Conservation (phyloP, 2,329 filamentous ascomycete genomes). For the Aspergillus eucalypticola region DNA sequence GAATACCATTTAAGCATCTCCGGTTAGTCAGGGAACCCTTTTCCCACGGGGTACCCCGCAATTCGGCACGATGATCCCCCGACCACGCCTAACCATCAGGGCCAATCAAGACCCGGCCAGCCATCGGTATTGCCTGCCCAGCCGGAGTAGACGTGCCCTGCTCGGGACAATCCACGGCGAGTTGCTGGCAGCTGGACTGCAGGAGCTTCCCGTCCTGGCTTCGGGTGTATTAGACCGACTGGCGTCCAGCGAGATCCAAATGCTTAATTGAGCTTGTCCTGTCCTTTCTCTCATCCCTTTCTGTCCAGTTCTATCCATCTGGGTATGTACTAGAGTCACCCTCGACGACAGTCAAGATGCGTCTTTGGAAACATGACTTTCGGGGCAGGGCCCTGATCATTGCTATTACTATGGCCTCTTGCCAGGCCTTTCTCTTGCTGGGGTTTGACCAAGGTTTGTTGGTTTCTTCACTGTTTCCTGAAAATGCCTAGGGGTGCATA, state of each 20-base stretch:
- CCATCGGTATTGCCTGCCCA: background rate
- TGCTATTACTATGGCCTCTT: constrained; percentile 40
- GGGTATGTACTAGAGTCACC: background rate
- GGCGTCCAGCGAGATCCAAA: background rate
- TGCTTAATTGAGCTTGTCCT: background rate
- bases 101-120: background rate
- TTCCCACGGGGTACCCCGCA: constrained; percentile 13
- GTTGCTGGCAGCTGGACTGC: background rate
- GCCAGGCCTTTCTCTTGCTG: constrained; percentile 39
- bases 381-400: constrained; percentile 22
- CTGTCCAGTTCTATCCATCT: background rate
- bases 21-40: background rate
- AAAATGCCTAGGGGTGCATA: no score
- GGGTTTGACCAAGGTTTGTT: constrained; percentile 53
- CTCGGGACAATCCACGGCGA: background rate
- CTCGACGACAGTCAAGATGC: constrained; percentile 12
- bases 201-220: background rate
- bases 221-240: background rate
- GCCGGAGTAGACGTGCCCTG: background rate
- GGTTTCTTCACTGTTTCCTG: no score
- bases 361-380: constrained; percentile 25
- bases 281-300: background rate
- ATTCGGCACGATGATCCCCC: constrained; percentile 19
- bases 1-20: no score
- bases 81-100: background rate